Conservation (phyloP, 441 rosid species). For the Gossypium gossypioides region DNA sequence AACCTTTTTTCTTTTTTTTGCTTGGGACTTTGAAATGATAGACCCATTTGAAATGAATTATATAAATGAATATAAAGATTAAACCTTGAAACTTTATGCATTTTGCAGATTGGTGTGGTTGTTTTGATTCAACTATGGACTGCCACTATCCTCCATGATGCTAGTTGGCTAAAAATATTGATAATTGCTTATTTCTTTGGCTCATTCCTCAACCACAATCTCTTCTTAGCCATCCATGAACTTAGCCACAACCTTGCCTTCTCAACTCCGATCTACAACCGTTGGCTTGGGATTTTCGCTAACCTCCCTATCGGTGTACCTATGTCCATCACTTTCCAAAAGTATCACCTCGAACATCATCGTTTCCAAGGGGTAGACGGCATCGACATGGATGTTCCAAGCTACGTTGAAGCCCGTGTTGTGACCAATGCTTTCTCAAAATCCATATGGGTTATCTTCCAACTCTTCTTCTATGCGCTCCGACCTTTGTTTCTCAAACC, state of each 20-base stretch:
- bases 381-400: constrained; percentile 76
- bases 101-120: constrained; percentile 23
- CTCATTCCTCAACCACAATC: constrained; percentile 81
- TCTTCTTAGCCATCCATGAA: constrained; percentile 85
- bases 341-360: constrained; percentile 87
- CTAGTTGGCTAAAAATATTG: constrained; percentile 65
- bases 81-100: neutral
- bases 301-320: constrained; percentile 86
- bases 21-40: neutral
- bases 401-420: constrained; percentile 48
- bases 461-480: constrained; percentile 80
- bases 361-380: constrained; percentile 87
- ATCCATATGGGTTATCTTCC: constrained; percentile 65
- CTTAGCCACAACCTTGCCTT: constrained; percentile 87
- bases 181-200: constrained; percentile 67
- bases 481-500: constrained; percentile 79
- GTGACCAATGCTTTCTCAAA: constrained; percentile 49
- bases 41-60: neutral
- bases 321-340: constrained; percentile 83
- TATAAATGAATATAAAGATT: neutral
- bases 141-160: constrained; percentile 47
- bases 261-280: constrained; percentile 64
- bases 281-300: constrained; percentile 81
- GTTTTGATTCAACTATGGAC: constrained; percentile 66
- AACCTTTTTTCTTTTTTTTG: neutral